Evolutionary conservation across 148 eudicot species (phyloP), one percentile per base, ranked within the genome.

Genomic region (Rhododendron ferrugineum): DNA sequence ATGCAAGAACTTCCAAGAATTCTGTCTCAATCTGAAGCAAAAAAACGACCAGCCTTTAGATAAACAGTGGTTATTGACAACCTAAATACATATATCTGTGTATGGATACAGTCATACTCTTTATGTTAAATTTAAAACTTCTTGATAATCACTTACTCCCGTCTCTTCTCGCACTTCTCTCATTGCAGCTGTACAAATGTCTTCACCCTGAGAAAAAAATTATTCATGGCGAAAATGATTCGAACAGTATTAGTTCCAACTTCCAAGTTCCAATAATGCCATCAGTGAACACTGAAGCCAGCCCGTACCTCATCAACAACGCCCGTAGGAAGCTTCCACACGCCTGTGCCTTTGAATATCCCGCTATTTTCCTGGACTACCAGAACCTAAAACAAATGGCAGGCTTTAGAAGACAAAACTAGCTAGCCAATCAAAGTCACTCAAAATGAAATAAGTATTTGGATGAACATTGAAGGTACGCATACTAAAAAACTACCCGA

Each of bases 101-200:
- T 47, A 0, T 10, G 50, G 50, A 47, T 47, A 47, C 50, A 47
- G 50, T 8, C 50, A 47, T 47, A 8, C 2, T 40, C 44, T 40
- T 9, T 47, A 47, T 47, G 50, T 47, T 9, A 10, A 47, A 47
- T 84, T 68, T 20, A 46, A 46, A 15, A 40, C 46, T 56, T 14
- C 36, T 54, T 56, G 6, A 2, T 5, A 49, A 20, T 80, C 36
- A 86, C 94, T 90, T 90, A 94, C 98, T 72, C 96, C 96, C 0
- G 98, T 88, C 86, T 93, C 96, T 86, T 93, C 94, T 86, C 91
- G 92, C 22, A 92, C 96, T 88, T 93, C 96, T 83, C 96, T 88
- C n/a, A 91, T 86, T 56, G 93, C 93, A 82, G 93, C 93, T 72
- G 79, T 87, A 77, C 89, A 86, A 42, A 94, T 89, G 78, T 92